Conservation (phyloP, 2,329 filamentous ascomycete species). For the Chaetothyriales sp. region DNA sequence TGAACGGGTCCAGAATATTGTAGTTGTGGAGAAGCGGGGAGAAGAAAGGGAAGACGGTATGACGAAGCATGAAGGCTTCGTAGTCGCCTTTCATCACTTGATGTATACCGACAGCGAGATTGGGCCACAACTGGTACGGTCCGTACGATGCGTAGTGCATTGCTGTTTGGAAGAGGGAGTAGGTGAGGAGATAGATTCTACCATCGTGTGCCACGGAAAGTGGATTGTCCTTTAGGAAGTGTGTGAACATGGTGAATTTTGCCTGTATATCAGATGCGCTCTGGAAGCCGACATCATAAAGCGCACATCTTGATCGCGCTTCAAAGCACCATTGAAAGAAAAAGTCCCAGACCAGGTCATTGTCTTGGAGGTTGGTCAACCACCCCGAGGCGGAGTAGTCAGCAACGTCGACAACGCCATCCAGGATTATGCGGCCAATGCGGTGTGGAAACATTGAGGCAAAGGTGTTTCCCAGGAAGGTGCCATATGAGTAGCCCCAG, state of each 20-base stretch:
- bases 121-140: constrained; percentile 12
- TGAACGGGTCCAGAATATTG: neutral
- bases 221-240: constrained; percentile 10
- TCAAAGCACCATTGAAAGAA: constrained; percentile 43
- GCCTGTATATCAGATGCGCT: constrained; percentile 7
- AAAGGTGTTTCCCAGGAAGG: constrained; percentile 32
- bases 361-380: constrained; percentile 38
- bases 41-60: constrained; percentile 27
- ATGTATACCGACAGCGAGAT: constrained; percentile 32
- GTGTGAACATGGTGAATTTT: constrained; percentile 9
- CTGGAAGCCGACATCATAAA: constrained; percentile 20
- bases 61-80: constrained; percentile 24
- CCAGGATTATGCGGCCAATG: constrained; percentile 29
- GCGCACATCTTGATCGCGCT: constrained; percentile 36
- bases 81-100: constrained; percentile 22
- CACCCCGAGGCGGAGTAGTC: constrained; percentile 39
- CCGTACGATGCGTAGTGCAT: constrained; percentile 19
- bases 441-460: constrained; percentile 31
- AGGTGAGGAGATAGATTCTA: constrained; percentile 35
- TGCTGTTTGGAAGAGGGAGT: constrained; percentile 34
- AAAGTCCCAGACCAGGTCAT: constrained; percentile 39
- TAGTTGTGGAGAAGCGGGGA: constrained; percentile 6
- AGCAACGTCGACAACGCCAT: constrained; percentile 28
- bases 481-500: constrained; percentile 40
- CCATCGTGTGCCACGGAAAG: constrained; percentile 23